Percentiles rank a stretch among this genome's conserved stretches.
phyloP scores from a whole-genome alignment of 106 monocot species.

The Platanthera zijinensis region DNA sequence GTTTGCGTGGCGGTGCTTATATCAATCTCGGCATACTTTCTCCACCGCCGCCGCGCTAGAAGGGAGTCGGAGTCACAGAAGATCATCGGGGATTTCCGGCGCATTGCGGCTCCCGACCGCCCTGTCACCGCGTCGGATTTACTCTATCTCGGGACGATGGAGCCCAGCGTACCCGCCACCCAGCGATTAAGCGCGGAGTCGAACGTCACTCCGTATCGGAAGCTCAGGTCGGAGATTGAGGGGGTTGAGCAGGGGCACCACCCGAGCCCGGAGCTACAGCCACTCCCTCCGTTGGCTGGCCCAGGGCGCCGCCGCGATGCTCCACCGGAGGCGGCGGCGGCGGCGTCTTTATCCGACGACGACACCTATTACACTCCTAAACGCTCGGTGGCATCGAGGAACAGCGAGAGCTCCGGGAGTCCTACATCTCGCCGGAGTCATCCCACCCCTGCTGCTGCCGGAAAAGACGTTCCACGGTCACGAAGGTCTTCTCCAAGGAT shows the following conservation, averaged over 20 bases:
- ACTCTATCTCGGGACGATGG: slow-evolving; percentile 25
- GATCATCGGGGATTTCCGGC: background rate
- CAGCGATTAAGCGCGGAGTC: slow-evolving; percentile 6
- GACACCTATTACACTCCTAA: slow-evolving; percentile 23
- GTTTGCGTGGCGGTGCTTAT: background rate
- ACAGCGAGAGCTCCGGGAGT: slow-evolving; percentile 20
- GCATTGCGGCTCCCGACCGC: background rate
- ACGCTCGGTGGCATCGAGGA: slow-evolving; percentile 14
- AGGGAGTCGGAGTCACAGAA: slow-evolving; percentile 12
- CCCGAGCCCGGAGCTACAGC: slow-evolving; percentile 31
- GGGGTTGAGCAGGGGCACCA: slow-evolving; percentile 10
- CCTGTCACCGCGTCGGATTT: slow-evolving; percentile 10
- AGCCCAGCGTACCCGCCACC: slow-evolving; percentile 5
- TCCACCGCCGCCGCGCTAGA: slow-evolving; percentile 3
- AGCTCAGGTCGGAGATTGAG: slow-evolving; percentile 11
- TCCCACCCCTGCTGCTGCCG: background rate
- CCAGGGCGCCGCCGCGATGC: background rate
- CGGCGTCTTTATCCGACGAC: slow-evolving; percentile 8
- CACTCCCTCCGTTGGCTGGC: slow-evolving; percentile 23
- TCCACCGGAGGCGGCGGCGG: background rate
- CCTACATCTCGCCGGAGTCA: slow-evolving; percentile 20
- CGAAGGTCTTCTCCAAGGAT: slow-evolving; percentile 25
- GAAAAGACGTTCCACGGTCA: slow-evolving; percentile 26
- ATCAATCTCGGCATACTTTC: slow-evolving; percentile 5
- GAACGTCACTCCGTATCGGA: slow-evolving; percentile 25